phyloP scores from a whole-genome alignment of 2,329 filamentous ascomycete genomes.

The Venturia carpophila region DNA sequence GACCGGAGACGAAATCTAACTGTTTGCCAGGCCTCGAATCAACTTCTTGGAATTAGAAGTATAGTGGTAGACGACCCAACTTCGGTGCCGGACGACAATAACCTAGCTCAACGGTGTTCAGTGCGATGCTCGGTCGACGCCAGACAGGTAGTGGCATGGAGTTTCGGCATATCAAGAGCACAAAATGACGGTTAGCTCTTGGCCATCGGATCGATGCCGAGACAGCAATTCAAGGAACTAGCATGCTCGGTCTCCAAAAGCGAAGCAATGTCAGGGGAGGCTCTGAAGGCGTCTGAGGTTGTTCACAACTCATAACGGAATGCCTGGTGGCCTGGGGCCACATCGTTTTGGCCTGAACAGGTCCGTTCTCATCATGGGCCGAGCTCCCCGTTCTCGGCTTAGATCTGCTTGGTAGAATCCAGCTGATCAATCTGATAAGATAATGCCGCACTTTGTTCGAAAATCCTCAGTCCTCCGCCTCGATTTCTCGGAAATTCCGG shows the following conservation, averaged over 20 bases:
- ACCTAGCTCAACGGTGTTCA: neutral
- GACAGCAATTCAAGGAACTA: too few species aligned
- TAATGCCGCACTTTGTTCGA: neutral
- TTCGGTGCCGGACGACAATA: neutral
- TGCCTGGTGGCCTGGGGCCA: neutral
- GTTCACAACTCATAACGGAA: neutral
- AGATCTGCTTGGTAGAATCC: neutral
- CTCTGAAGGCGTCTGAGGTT: neutral
- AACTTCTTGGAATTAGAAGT: neutral
- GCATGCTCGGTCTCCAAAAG: too few species aligned
- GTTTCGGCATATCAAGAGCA: neutral
- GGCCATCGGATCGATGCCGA: too few species aligned
- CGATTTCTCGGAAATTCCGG: neutral
- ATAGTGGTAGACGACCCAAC: neutral
- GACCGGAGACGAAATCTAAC: neutral
- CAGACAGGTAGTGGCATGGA: neutral
- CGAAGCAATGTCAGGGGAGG: too few species aligned
- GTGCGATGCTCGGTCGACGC: neutral
- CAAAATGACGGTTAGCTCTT: too few species aligned
- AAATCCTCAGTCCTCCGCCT: neutral
- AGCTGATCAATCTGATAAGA: conserved; percentile 17
- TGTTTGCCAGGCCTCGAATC: neutral
- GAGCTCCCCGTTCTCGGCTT: neutral
- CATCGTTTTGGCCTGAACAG: neutral
- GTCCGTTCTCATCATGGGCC: neutral